Conservation (phyloP, 2,329 filamentous ascomycete species). For the Trichoderma sp. region DNA sequence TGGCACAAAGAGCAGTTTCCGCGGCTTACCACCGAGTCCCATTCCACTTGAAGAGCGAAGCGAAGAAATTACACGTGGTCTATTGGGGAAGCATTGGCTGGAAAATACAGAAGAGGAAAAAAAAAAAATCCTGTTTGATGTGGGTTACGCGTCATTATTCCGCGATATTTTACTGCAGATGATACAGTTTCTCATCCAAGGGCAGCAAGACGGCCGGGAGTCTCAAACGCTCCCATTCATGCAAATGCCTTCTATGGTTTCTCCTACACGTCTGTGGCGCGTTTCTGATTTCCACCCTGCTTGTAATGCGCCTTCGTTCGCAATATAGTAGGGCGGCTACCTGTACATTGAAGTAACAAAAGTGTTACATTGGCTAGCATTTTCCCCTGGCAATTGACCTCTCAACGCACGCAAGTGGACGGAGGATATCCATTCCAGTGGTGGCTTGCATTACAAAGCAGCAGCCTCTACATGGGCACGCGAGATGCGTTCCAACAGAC, state of each 20-base stretch:
- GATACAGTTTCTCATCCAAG: not conserved
- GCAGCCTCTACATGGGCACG: not conserved
- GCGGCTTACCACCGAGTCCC: not conserved
- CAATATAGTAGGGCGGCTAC: not conserved
- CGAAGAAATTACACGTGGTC: not conserved
- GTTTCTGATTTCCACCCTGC: constrained; percentile 6
- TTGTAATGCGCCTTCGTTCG: not conserved
- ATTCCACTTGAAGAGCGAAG: not conserved
- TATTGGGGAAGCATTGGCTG: not conserved
- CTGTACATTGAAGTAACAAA: not conserved
- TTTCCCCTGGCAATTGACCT: not conserved
- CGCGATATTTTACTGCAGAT: not conserved
- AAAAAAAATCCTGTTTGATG: not conserved
- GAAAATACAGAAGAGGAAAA: not conserved
- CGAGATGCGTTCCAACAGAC: not conserved
- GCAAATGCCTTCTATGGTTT: not conserved
- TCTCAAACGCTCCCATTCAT: constrained; percentile 15
- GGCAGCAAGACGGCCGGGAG: constrained; percentile 5
- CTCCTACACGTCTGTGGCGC: not conserved
- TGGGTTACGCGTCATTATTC: constrained; percentile 14
- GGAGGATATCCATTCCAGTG: not conserved
- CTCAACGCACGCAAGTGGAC: not conserved
- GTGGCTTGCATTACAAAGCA: not conserved
- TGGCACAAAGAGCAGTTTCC: constrained; percentile 1
- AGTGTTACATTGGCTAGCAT: not conserved